Evolutionary conservation across 2,329 filamentous ascomycete genomes (phyloP).

Genomic region (Gliomastix tumulicola): DNA sequence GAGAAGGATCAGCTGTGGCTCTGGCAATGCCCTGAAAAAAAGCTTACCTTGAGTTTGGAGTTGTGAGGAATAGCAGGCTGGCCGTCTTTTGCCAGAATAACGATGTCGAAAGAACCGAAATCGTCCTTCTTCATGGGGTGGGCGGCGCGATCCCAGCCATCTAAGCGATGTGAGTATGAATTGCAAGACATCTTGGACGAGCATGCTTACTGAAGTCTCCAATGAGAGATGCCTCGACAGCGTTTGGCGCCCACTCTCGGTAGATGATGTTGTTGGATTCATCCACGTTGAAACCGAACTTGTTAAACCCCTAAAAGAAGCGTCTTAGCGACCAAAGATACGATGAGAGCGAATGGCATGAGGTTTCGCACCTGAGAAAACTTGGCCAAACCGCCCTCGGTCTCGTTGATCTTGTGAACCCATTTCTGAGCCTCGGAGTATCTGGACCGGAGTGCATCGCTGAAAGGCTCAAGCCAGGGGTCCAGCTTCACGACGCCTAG

Average conservation of each 20-base stretch:
- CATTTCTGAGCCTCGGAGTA: constrained; percentile 77
- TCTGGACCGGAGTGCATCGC: constrained; percentile 66
- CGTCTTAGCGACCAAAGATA: too few species aligned
- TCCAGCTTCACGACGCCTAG: constrained; percentile 82
- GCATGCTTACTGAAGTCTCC: constrained; percentile 82
- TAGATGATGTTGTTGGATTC: constrained; percentile 81
- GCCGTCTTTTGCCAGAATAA: constrained; percentile 65
- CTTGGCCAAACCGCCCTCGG: constrained; percentile 83
- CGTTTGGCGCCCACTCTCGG: constrained; percentile 94
- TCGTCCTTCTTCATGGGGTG: constrained; percentile 82
- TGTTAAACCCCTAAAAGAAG: constrained; percentile 84
- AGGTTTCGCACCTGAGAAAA: constrained; percentile 66
- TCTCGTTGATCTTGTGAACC: constrained; percentile 76
- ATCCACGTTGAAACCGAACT: constrained; percentile 77
- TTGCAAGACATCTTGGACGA: background rate
- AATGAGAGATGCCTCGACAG: constrained; percentile 73
- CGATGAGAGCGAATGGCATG: background rate
- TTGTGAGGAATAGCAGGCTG: constrained; percentile 80
- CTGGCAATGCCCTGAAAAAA: background rate
- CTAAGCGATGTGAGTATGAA: constrained; percentile 29
- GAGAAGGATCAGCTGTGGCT: background rate
- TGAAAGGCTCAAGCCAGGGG: constrained; percentile 83
- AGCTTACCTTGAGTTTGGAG: constrained; percentile 83
- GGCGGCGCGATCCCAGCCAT: constrained; percentile 78
- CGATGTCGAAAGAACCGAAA: constrained; percentile 84